Evolutionary conservation across 164 flowering plant species (phyloP).

Genomic region (Sedum album): DNA sequence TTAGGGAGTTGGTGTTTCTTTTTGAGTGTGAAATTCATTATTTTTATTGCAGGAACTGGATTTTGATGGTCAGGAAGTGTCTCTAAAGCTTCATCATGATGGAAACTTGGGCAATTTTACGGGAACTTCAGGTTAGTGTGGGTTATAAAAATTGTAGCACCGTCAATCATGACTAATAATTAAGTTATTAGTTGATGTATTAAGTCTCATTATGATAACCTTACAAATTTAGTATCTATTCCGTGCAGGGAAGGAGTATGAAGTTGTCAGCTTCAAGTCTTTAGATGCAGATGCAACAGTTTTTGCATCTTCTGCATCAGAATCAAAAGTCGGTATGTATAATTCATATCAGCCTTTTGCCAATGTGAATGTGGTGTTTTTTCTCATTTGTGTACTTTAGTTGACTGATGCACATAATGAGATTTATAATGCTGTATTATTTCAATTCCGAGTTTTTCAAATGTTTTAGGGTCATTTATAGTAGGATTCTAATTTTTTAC

Average conservation of each 20-base stretch:
- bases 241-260: constrained; percentile 51
- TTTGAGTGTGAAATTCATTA: neutral
- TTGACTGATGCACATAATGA: neutral
- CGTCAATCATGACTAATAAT: neutral
- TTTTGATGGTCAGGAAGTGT: constrained; percentile 50
- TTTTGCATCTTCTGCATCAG: constrained; percentile 41
- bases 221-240: no score
- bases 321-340: constrained; percentile 49
- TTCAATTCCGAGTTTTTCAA: neutral
- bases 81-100: constrained; percentile 40
- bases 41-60: constrained; percentile 34
- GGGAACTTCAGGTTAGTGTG: constrained; percentile 42
- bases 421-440: neutral
- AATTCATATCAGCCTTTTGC: neutral
- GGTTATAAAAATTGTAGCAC: neutral
- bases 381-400: neutral
- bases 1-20: neutral
- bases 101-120: constrained; percentile 49
- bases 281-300: constrained; percentile 53
- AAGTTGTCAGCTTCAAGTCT: constrained; percentile 42
- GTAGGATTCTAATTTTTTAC: neutral
- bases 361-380: neutral
- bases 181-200: no score
- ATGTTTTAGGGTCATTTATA: neutral
- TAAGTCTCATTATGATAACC: no score